Base-by-base conservation (phyloP, 495 filamentous ascomycete species). In the Neurospora africana region DNA sequence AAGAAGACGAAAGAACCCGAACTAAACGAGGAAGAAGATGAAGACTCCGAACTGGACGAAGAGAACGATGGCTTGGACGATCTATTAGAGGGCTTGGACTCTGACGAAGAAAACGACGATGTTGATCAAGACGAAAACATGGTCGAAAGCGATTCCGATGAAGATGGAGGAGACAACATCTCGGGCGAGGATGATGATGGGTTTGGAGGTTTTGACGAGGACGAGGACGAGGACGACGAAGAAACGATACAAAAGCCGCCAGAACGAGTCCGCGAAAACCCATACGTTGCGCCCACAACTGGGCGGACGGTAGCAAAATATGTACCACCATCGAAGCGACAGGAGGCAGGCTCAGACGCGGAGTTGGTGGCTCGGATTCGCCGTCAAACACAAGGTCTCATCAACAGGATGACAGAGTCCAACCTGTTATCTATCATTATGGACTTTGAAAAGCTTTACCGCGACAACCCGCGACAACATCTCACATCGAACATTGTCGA, bases 321-420 rank as follows among this genome's bases (percentile, higher is more conserved):
- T 74, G 87, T 97, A 11, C 95, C 96, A 10, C 95, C 95, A 11
- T 95, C 93, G 11, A 82, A 95, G 38, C 89, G 95, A 37, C 89
- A 87, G 70, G 81, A 84, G 36, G 80, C 84, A 0, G 82, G 86
- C 13, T 88, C 88, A 2, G 89, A 92, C 68, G 83, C 86, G 2
- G 93, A 97, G 78, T 84, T 87, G 39, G 84, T 92, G 9, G 84
- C 85, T 7, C 89, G 91, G 27, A 81, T 99, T 53, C 89, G 88
- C 68, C 88, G 93, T 69, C 91, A 95, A 77, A 87, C 91, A 19
- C 93, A 97, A 74, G 95, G 95, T 79, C 85, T 95, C 11, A 84
- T 98, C 73, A 99, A 99, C 83, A 91, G 94, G 76, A 82, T 99
- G 53, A 97, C 96, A 1, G 94, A 98, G 78, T 89, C 93, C 4